Evolutionary conservation across 2,329 filamentous ascomycete genomes (phyloP).

Genomic region (Coniochaeta hoffmannii): DNA sequence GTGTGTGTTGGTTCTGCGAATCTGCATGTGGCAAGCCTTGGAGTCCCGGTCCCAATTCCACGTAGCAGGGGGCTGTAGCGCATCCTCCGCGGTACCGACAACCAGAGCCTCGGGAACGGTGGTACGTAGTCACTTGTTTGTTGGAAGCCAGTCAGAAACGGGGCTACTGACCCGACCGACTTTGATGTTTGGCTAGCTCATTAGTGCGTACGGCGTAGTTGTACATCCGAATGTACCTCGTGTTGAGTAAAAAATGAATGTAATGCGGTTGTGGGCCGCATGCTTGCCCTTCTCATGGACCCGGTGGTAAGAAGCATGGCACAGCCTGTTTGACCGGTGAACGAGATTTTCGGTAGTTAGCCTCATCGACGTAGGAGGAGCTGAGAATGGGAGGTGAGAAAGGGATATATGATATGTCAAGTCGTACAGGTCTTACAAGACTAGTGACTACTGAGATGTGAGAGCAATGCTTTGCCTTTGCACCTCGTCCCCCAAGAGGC

Average conservation of each 20-base stretch:
- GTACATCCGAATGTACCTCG: background rate
- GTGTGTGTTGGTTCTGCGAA: background rate
- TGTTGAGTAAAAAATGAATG: background rate
- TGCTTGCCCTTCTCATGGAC: too few species aligned
- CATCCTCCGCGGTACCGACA: background rate
- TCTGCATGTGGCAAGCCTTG: background rate
- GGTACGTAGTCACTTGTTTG: too few species aligned
- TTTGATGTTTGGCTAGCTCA: background rate
- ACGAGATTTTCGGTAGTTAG: background rate
- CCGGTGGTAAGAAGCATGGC: too few species aligned
- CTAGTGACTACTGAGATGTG: background rate
- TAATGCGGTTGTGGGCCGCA: background rate
- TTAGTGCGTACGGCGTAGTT: background rate
- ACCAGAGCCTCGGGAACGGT: background rate
- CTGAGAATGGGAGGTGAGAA: background rate
- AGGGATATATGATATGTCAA: conserved; percentile 6
- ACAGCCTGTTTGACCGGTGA: too few species aligned
- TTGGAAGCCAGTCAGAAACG: background rate
- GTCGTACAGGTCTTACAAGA: conserved; percentile 9
- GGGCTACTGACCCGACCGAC: background rate
- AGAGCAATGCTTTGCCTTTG: background rate
- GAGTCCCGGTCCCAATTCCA: background rate
- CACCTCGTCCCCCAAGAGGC: background rate
- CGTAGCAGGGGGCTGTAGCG: background rate
- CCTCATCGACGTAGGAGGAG: background rate